Conservation (phyloP, 306 rosid genomes). For the Cicer judaicum region DNA sequence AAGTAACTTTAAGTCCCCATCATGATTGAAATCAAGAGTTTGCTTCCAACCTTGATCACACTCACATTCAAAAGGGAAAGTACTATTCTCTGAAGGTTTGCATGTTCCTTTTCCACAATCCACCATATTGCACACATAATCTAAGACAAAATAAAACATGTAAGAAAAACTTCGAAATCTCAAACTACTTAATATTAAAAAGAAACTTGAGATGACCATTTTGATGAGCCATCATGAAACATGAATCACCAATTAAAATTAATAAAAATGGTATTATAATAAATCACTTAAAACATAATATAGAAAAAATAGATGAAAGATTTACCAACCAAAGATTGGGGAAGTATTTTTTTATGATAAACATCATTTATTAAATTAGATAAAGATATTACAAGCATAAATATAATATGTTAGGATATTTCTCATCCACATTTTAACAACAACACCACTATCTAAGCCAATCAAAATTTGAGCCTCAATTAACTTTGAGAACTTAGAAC, state of each 20-base stretch:
- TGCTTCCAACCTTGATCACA: slow-evolving; percentile 85
- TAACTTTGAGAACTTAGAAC: no score
- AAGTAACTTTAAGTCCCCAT: slow-evolving; percentile 55
- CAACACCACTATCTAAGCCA: no score
- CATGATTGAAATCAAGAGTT: slow-evolving; percentile 41
- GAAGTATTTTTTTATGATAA: no score
- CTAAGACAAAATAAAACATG: slow-evolving; percentile 46
- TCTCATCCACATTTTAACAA: no score
- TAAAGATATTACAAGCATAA: no score
- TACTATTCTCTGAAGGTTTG: slow-evolving; percentile 59
- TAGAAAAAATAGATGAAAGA: neutral
- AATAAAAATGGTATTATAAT: neutral
- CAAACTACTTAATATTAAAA: neutral
- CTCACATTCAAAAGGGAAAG: slow-evolving; percentile 67
- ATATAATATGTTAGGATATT: no score
- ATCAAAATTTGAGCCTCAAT: no score
- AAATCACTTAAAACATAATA: slow-evolving; percentile 12
- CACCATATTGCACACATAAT: slow-evolving; percentile 65
- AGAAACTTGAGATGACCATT: slow-evolving; percentile 34
- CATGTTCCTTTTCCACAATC: slow-evolving; percentile 88
- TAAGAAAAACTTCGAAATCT: neutral
- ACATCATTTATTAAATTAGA: no score
- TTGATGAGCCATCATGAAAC: neutral
- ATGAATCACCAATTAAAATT: neutral
- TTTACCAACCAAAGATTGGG: slow-evolving; percentile 56